These are phyloP conservation scores for Alternaria tenuissima DNA, from an alignment of 2,329 filamentous ascomycete genomes.

Conservation along the genomic window DNA sequence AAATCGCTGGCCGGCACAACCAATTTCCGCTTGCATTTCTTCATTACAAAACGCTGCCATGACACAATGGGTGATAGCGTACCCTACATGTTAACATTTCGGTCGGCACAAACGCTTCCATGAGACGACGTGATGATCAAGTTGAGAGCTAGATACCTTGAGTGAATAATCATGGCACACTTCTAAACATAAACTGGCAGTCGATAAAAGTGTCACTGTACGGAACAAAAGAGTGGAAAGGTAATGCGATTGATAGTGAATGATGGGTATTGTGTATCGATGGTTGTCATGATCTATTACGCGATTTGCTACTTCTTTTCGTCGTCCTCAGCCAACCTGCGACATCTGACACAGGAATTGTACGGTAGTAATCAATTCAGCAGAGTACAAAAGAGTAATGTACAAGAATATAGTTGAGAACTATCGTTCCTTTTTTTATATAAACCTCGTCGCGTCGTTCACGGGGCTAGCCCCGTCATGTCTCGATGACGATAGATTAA, in stretches of 20 bases:
- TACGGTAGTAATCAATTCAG: background rate
- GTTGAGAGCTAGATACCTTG: background rate
- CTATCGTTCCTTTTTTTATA: background rate
- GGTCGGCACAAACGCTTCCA: background rate
- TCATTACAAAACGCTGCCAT: background rate
- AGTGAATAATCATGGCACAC: background rate
- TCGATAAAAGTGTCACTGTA: background rate
- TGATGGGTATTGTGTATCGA: background rate
- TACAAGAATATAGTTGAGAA: background rate
- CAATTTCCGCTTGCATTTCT: background rate
- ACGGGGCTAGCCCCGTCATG: background rate
- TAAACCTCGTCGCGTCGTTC: background rate
- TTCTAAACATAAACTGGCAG: background rate
- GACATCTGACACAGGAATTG: background rate
- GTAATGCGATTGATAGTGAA: background rate
- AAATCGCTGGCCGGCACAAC: slow-evolving; percentile 13
- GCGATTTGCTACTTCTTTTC: background rate
- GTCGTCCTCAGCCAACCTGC: background rate
- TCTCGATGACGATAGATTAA: background rate
- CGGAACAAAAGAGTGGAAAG: background rate
- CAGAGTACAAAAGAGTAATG: background rate
- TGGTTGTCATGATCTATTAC: background rate
- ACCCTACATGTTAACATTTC: no score
- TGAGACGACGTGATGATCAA: background rate
- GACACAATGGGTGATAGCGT: background rate